Percentiles rank a stretch among this genome's conserved stretches.
Evolutionary conservation across 306 rosid genomes (phyloP).

Genomic region (Vigna nakashimae): DNA sequence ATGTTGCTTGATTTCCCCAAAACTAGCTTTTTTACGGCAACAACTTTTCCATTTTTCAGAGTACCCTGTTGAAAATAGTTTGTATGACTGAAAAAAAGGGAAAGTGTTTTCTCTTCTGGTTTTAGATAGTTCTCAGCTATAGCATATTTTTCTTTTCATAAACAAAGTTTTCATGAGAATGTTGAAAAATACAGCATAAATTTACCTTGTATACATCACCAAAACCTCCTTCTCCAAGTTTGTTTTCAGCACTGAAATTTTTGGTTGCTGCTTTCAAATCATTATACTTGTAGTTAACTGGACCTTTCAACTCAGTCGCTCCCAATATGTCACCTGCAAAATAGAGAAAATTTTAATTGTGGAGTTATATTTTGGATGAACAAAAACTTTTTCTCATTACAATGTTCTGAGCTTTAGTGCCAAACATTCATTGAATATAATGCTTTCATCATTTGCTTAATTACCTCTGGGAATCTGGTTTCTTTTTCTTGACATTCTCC

Average conservation of each 20-base stretch:
- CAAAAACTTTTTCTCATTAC: no score
- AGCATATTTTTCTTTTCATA: no score
- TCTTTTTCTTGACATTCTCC: conserved; percentile 41
- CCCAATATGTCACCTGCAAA: conserved; percentile 67
- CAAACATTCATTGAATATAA: not conserved
- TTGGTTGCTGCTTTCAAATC: conserved; percentile 67
- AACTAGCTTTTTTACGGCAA: conserved; percentile 66
- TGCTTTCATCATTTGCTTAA: not conserved
- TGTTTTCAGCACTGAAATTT: conserved; percentile 57
- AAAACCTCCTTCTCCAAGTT: conserved; percentile 77
- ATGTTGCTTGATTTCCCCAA: conserved; percentile 55
- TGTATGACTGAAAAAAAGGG: not conserved
- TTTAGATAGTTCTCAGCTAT: no score
- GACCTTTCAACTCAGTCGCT: conserved; percentile 72
- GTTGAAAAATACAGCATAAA: no score
- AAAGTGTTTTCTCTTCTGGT: not conserved
- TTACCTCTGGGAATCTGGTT: conserved; percentile 53
- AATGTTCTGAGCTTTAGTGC: not conserved
- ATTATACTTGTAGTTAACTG: conserved; percentile 54
- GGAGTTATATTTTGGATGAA: no score
- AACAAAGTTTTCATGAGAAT: no score
- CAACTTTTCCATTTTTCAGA: conserved; percentile 64
- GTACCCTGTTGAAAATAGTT: conserved; percentile 56
- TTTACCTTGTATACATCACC: conserved; percentile 73
- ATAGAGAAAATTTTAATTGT: no score